Evolutionary conservation across 176 grass and related monocot species (phyloP).

Genomic region (Oropetium thomaeum): DNA sequence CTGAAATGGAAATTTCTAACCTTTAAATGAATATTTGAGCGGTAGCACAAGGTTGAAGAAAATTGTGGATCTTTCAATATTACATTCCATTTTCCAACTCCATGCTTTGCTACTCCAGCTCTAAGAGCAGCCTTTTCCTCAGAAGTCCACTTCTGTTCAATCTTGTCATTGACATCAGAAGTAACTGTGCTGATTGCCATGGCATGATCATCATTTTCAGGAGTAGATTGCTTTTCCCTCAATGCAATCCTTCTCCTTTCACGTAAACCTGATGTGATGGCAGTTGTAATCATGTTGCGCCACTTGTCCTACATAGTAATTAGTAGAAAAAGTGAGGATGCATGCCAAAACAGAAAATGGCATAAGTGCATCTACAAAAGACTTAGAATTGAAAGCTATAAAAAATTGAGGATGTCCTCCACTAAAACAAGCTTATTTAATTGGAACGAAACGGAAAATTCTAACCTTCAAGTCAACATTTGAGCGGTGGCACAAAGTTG

Average conservation of each 20-base stretch:
- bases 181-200: slow-evolving; percentile 29
- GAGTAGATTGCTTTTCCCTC: slow-evolving; percentile 36
- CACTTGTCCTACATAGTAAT: slow-evolving; percentile 75
- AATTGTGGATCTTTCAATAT: slow-evolving; percentile 79
- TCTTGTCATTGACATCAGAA: slow-evolving; percentile 40
- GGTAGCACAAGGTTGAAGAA: slow-evolving; percentile 39
- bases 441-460: neutral
- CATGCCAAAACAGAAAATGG: neutral
- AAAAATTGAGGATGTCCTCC: neutral
- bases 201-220: slow-evolving; percentile 38
- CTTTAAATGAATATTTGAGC: slow-evolving; percentile 89
- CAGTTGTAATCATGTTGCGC: slow-evolving; percentile 74
- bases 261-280: slow-evolving; percentile 50
- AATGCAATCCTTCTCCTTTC: slow-evolving; percentile 39
- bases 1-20: slow-evolving; percentile 27
- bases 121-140: slow-evolving; percentile 74
- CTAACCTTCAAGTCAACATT: slow-evolving; percentile 89
- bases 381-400: neutral
- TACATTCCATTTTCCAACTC: slow-evolving; percentile 75
- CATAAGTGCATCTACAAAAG: slow-evolving; percentile 9
- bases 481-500: slow-evolving; percentile 50
- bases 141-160: slow-evolving; percentile 60
- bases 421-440: slow-evolving; percentile 13
- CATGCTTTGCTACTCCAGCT: slow-evolving; percentile 81
- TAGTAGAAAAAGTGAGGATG: slow-evolving; percentile 12